phyloP scores from a whole-genome alignment of 2,329 filamentous ascomycete genomes.

The Aspergillus neotritici region DNA sequence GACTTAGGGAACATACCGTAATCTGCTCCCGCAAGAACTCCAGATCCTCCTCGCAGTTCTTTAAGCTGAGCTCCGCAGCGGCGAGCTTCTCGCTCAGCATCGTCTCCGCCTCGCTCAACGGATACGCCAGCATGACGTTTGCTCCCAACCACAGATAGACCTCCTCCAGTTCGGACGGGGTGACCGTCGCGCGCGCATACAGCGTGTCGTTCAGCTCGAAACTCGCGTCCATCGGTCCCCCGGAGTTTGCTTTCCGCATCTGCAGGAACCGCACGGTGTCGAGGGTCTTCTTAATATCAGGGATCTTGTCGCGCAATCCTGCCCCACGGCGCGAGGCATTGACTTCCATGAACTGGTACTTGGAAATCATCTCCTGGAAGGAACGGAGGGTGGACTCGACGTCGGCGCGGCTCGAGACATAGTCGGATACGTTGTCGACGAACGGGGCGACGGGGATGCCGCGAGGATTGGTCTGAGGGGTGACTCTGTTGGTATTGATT shows the following conservation, averaged over 20 bases:
- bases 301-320: conserved; percentile 88
- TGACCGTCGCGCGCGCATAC: conserved; percentile 79
- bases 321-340: conserved; percentile 79
- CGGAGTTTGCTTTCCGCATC: conserved; percentile 59
- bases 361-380: conserved; percentile 58
- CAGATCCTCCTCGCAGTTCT: conserved; percentile 92
- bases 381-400: conserved; percentile 42
- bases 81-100: conserved; percentile 71
- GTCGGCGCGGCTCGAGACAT: conserved; percentile 42
- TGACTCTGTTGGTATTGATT: conserved; percentile 19
- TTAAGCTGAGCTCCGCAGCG: conserved; percentile 71
- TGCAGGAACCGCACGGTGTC: conserved; percentile 86
- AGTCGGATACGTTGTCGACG: conserved; percentile 44
- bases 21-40: conserved; percentile 96
- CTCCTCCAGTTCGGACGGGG: conserved; percentile 66
- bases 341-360: conserved; percentile 99
- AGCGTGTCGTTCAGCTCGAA: conserved; percentile 97
- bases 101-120: conserved; percentile 76
- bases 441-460: conserved; percentile 45
- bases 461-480: conserved; percentile 38
- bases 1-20: conserved; percentile 57
- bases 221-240: conserved; percentile 67
- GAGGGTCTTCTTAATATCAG: conserved; percentile 92
- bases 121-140: conserved; percentile 96
- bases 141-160: conserved; percentile 98